Conservation (phyloP, 768 basidiomycete genomes). For the Leccinum rimulosum region DNA sequence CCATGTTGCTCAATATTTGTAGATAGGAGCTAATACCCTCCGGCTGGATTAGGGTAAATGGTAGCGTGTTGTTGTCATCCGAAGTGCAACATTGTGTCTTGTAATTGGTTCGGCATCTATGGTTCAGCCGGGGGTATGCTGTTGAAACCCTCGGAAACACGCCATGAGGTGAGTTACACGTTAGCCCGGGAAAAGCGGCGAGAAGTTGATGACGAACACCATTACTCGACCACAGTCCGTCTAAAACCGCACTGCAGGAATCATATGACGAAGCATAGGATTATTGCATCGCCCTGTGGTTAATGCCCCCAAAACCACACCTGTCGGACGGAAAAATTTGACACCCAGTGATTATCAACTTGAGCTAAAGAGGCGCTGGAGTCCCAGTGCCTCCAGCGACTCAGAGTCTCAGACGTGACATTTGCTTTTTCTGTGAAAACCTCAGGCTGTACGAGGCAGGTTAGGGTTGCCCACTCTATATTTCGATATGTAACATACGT, state of each 20-base stretch:
- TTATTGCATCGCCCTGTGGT: not conserved
- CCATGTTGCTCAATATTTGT: not conserved
- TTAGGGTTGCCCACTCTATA: not conserved
- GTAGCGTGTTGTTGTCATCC: not conserved
- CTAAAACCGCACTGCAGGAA: not conserved
- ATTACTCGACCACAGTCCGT: not conserved
- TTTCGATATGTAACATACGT: not conserved
- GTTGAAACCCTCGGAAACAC: not conserved
- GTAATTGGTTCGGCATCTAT: constrained; percentile 11
- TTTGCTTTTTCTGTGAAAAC: too few species aligned
- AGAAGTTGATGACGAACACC: not conserved
- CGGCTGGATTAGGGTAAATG: not conserved
- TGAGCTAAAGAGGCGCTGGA: too few species aligned
- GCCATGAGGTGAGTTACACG: not conserved
- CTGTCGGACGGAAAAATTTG: not conserved
- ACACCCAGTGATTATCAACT: not conserved
- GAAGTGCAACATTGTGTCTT: not conserved
- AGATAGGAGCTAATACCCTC: not conserved
- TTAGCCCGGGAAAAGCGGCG: not conserved
- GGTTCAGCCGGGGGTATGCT: not conserved
- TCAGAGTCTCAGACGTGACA: too few species aligned
- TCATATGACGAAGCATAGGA: not conserved
- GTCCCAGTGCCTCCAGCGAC: too few species aligned
- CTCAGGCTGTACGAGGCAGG: not conserved
- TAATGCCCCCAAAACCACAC: not conserved